phyloP scores from a whole-genome alignment of 108 stramenopile species.

The Nitzschia putrida region DNA sequence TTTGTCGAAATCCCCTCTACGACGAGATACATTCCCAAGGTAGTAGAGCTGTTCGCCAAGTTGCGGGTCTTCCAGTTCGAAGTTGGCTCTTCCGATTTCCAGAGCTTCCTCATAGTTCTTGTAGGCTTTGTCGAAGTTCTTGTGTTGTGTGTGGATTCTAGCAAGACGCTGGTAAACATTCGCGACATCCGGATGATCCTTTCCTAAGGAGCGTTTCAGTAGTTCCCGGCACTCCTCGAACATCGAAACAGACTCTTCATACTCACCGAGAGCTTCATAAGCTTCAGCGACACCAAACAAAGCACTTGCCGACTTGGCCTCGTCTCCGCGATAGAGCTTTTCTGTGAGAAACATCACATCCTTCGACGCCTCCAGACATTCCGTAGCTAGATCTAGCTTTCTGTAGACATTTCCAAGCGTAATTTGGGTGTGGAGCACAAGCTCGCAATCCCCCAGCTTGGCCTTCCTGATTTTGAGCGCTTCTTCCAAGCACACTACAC shows the following conservation, averaged over 20 bases:
- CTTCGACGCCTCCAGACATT: constrained; percentile 38
- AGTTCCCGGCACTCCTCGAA: constrained; percentile 53
- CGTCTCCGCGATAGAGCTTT: constrained; percentile 45
- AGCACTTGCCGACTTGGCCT: constrained; percentile 47
- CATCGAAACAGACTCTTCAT: constrained; percentile 46
- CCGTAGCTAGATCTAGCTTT: constrained; percentile 31
- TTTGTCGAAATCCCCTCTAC: constrained; percentile 34
- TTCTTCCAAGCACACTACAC: constrained; percentile 41
- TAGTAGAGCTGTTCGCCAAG: constrained; percentile 54
- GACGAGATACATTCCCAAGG: constrained; percentile 47
- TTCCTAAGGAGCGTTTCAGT: constrained; percentile 24
- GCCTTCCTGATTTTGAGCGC: constrained; percentile 53
- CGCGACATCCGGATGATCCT: constrained; percentile 52
- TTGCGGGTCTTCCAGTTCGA: constrained; percentile 38
- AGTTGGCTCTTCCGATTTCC: constrained; percentile 44
- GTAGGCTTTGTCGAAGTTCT: constrained; percentile 45
- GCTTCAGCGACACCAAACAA: constrained; percentile 54
- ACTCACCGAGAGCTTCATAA: constrained; percentile 39
- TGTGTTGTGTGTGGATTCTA: constrained; percentile 29
- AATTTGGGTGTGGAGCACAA: constrained; percentile 39
- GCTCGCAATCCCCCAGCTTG: constrained; percentile 51
- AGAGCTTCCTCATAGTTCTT: constrained; percentile 44
- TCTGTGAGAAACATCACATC: constrained; percentile 50
- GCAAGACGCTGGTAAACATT: constrained; percentile 52
- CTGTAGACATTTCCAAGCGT: constrained; percentile 46